Evolutionary conservation across 163 green algal genomes (phyloP), one percentile per base, ranked within the genome.

Genomic region (Chlorella variabilis): DNA sequence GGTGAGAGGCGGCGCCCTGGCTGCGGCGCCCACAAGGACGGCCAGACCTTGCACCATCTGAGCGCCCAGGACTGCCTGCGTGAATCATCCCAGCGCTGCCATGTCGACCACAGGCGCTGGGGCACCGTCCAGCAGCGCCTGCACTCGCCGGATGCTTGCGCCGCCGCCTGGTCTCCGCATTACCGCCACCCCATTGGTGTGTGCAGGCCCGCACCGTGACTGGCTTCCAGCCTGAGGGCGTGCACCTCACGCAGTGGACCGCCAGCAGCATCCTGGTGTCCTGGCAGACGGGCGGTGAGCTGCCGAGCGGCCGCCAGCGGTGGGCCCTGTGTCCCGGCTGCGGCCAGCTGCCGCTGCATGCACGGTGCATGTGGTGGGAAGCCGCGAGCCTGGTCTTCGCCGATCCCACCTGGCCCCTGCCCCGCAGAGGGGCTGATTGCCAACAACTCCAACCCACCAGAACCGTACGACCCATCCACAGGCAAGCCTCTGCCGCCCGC

Each of bases 161-260:
- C 15, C 23, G 54, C 54, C 54, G 54, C 54, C 54, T 9, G 4
- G 9, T 62, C 5, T 25, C 54, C 15, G 20, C 54, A n/a, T 15
- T 54, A 54, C 15, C 45, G 45, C n/a, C 45, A 54, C 15, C 45
- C 45, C 15, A 15, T 15, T 54, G 45, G 11, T 62, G 54, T 18
- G 0, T 61, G 42, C 70, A 77, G 70, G 70, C 31, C 7, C 70
- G 70, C 6, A 77, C 45, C 5, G 70, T 77, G 29, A 65, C 11
- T 2, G 70, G 48, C 70, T 77, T 77, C 48, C 45, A 77, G 45
- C 70, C 70, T 3, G 70, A 77, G 70, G 70, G 70, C 18, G 21
- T 77, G 6, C 70, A 77, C 70, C 21, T 77, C 4, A 63, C 49
- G 33, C 70, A 77, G 48, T 77, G 49, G 48, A 77, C 70, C n/a